phyloP scores from a whole-genome alignment of 257 asterid species.

The Solanum pennellii region DNA sequence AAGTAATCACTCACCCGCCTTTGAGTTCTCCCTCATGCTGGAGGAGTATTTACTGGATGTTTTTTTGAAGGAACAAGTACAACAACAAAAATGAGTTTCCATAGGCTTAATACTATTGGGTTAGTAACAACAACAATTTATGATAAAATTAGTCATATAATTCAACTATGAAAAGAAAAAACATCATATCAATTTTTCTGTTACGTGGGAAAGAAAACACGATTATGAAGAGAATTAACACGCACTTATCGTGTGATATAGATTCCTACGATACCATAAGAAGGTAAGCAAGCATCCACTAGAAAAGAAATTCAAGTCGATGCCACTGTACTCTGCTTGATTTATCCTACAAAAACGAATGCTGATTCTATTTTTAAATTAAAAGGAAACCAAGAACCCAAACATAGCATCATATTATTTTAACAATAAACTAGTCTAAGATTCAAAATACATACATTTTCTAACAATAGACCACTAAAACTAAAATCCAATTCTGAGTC shows the following conservation, averaged over 20 bases:
- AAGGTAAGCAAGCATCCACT: background rate
- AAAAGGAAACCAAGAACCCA: background rate
- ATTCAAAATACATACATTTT: background rate
- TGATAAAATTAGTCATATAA: too few relatives aligned
- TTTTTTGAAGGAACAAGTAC: too few relatives aligned
- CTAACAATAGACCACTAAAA: background rate
- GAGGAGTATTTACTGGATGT: too few relatives aligned
- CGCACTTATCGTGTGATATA: background rate
- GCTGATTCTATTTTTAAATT: background rate
- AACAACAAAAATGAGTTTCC: too few relatives aligned
- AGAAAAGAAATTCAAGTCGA: background rate
- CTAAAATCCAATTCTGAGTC: background rate
- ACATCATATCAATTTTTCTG: too few relatives aligned
- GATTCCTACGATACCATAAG: background rate
- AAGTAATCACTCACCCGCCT: too few relatives aligned
- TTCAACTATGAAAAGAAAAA: too few relatives aligned
- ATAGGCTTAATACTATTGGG: too few relatives aligned
- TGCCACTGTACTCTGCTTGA: background rate
- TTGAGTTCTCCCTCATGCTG: too few relatives aligned
- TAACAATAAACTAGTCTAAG: background rate
- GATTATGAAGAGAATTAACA: background rate
- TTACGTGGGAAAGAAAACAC: too few relatives aligned
- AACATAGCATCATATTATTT: background rate
- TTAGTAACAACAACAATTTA: too few relatives aligned
- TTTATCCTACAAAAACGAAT: background rate